Conservation (phyloP, 2,329 filamentous ascomycete species). For the Dothideomycetidae sp. region DNA sequence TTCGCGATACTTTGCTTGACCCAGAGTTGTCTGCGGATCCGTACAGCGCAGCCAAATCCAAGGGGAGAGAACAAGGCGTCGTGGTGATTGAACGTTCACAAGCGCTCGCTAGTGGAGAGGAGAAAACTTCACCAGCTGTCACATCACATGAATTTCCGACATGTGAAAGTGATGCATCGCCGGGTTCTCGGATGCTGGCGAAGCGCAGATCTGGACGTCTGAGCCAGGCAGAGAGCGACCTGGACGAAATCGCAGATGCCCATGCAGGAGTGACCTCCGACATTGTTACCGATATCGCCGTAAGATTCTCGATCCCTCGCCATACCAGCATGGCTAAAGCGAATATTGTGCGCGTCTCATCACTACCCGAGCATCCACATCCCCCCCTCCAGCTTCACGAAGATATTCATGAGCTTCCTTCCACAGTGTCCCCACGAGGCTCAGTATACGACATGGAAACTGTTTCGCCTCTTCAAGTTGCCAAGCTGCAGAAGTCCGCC, state of each 20-base stretch:
- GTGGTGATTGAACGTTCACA: background rate
- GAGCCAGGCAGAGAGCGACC: background rate
- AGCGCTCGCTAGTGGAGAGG: background rate
- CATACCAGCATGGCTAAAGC: conserved; percentile 18
- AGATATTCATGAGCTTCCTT: conserved; percentile 10
- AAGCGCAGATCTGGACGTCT: conserved; percentile 17
- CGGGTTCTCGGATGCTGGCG: background rate
- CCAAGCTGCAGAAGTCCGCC: conserved; percentile 15
- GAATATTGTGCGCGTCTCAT: conserved; percentile 14
- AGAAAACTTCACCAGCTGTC: background rate
- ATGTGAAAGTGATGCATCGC: background rate
- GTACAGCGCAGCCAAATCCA: background rate
- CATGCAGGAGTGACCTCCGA: conserved; percentile 20
- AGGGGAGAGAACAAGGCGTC: background rate
- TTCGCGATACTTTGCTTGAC: background rate
- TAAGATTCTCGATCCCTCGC: conserved; percentile 24
- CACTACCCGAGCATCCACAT: conserved; percentile 18
- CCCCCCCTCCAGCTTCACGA: conserved; percentile 5
- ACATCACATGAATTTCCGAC: background rate
- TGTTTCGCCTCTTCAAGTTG: conserved; percentile 22
- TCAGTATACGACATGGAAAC: conserved; percentile 16
- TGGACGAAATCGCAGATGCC: conserved; percentile 14
- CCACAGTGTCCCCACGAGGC: conserved; percentile 5
- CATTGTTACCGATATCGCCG: conserved; percentile 23
- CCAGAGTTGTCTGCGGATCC: background rate